phyloP scores from a whole-genome alignment of 192 early-diverging fungal species.

The Coemansia sp. region DNA sequence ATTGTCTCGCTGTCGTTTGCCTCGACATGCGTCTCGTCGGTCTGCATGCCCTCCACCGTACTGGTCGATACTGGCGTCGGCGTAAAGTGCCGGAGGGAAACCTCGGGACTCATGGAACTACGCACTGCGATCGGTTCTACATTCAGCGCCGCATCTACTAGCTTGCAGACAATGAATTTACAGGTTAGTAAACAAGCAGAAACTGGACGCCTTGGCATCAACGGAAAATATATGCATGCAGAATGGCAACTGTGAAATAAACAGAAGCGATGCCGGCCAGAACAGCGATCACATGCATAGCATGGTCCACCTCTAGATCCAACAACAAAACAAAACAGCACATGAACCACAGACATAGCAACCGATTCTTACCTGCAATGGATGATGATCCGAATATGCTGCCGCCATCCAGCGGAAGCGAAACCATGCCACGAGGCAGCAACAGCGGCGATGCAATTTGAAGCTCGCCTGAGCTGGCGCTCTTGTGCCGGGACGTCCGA shows the following conservation, averaged over 20 bases:
- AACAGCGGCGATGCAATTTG: constrained; percentile 36
- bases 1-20: neutral
- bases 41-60: constrained; percentile 4
- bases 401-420: constrained; percentile 29
- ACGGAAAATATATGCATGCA: neutral
- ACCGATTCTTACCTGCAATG: constrained; percentile 24
- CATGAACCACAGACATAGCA: neutral
- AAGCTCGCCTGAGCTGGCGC: constrained; percentile 13
- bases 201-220: too few relatives aligned
- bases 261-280: too few relatives aligned
- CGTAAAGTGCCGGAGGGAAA: neutral
- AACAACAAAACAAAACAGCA: neutral
- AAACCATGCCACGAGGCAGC: constrained; percentile 36
- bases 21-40: neutral
- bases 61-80: neutral
- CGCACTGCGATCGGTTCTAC: neutral
- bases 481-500: neutral
- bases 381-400: constrained; percentile 32
- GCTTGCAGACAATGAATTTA: constrained; percentile 22
- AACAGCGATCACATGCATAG: neutral
- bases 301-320: neutral
- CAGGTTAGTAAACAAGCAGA: too few relatives aligned
- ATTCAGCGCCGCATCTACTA: constrained; percentile 11
- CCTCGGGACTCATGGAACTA: neutral
- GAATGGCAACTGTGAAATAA: neutral